Evolutionary conservation across 495 filamentous ascomycete genomes (phyloP), one percentile per base, ranked within the genome.

Genomic region (Podospora fimiseda): DNA sequence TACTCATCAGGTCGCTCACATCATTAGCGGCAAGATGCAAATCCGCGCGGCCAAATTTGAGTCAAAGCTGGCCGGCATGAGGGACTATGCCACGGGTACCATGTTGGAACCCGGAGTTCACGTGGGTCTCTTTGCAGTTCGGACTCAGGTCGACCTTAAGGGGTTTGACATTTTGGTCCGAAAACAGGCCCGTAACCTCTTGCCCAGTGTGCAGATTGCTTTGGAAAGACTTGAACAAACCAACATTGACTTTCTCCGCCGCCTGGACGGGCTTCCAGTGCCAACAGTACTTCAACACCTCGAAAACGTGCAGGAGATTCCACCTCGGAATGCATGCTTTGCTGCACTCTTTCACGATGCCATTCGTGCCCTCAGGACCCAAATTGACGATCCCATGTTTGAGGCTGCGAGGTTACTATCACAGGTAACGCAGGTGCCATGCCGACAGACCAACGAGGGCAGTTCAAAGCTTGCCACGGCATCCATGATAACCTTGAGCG

Each of bases 111-210:
- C 85, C 19, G 88, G 87, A 1, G 85, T 90, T 13, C 85, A 92
- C 59, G 59, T 96, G 0, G 83, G 83, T 38, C 79, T 85, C 39
- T 96, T 92, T 56, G 81, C 84, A 5, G 73, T 92, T 51, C 80
- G 86, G 20, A 81, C 88, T 2, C 76, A 81, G 6, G 68, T 86
- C 4, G 78, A 79, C 40, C 70, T 68, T 15, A 77, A 79, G 55
- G 83, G 82, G 18, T 90, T 89, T 57, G 87, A 94, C 54, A 71
- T 96, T 40, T 72, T 93, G 30, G 86, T 88, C 21, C 78, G 80
- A 16, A 81, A 77, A 52, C 75, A 80, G 40, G 73, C 76, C 13
- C 78, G 76, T 13, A 85, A 86, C 55, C 77, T 83, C 24, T 69
- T 96, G 1, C 90, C 90, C 3, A 81, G 80, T 13, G 70, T 83